phyloP scores from a whole-genome alignment of 306 rosid species.

The Quercus agrifolia region DNA sequence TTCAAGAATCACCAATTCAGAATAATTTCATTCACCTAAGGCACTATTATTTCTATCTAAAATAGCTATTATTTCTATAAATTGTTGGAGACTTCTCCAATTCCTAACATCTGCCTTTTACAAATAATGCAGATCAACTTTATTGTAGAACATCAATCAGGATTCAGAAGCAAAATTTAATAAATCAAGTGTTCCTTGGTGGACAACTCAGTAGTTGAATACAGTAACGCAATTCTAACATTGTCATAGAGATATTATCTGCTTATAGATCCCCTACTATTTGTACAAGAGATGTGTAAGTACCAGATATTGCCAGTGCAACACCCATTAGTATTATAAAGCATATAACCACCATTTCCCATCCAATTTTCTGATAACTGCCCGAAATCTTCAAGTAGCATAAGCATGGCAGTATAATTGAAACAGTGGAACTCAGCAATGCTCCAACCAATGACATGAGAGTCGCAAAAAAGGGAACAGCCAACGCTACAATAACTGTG shows the following conservation, averaged over 20 bases:
- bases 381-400: slow-evolving; percentile 74
- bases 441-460: slow-evolving; percentile 75
- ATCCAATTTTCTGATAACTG: slow-evolving; percentile 19
- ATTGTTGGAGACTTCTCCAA: too few species aligned
- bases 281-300: slow-evolving; percentile 45
- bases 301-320: slow-evolving; percentile 37
- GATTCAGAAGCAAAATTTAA: too few species aligned
- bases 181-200: neutral
- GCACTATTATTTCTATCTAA: too few species aligned
- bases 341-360: slow-evolving; percentile 23
- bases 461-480: slow-evolving; percentile 48
- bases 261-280: slow-evolving; percentile 28
- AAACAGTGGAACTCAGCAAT: slow-evolving; percentile 53
- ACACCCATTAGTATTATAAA: slow-evolving; percentile 35
- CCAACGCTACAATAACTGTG: slow-evolving; percentile 39
- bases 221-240: neutral
- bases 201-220: too few species aligned
- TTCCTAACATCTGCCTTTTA: too few species aligned
- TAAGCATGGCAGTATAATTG: slow-evolving; percentile 58
- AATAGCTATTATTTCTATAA: too few species aligned
- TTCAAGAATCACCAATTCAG: too few species aligned
- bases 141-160: too few species aligned
- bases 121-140: too few species aligned
- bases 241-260: neutral
- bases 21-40: too few species aligned